Conservation (phyloP, 441 rosid genomes). For the Hypseocharis bilobata region DNA sequence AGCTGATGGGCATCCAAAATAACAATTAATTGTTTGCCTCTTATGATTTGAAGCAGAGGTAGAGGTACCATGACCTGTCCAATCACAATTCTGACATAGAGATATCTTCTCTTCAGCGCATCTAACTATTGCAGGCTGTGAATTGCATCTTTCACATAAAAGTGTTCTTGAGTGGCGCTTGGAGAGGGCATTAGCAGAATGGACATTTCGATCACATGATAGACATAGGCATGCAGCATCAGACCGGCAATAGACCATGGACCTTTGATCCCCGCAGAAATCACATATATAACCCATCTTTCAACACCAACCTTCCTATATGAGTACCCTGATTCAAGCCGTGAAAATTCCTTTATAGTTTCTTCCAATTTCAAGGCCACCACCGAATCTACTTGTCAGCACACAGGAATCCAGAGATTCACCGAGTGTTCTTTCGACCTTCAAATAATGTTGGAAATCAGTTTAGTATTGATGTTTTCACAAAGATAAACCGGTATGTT, state of each 20-base stretch:
- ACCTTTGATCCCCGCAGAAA: conserved; percentile 82
- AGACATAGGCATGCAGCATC: conserved; percentile 90
- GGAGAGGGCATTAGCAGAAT: conserved; percentile 87
- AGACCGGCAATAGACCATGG: conserved; percentile 81
- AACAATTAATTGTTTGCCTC: conserved; percentile 67
- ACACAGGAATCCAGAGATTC: conserved; percentile 6
- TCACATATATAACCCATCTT: conserved; percentile 86
- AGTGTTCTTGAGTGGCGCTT: conserved; percentile 81
- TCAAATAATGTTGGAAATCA: conserved; percentile 8
- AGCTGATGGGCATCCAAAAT: conserved; percentile 88
- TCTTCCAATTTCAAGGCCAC: conserved; percentile 13
- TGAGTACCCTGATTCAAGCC: background rate
- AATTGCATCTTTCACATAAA: conserved; percentile 76
- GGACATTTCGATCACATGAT: conserved; percentile 86
- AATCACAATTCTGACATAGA: conserved; percentile 94
- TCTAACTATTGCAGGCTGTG: conserved; percentile 73
- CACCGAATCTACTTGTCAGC: conserved; percentile 14
- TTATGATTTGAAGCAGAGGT: conserved; percentile 45
- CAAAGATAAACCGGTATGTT: background rate
- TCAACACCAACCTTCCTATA: conserved; percentile 13
- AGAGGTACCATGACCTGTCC: conserved; percentile 58
- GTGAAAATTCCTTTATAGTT: conserved; percentile 9
- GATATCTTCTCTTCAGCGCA: conserved; percentile 65
- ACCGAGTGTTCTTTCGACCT: conserved; percentile 19
- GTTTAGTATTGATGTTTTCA: conserved; percentile 6